These are phyloP conservation scores for Hypoxylon perforatum DNA, from an alignment of 495 filamentous ascomycete genomes.

Conservation along the genomic window DNA sequence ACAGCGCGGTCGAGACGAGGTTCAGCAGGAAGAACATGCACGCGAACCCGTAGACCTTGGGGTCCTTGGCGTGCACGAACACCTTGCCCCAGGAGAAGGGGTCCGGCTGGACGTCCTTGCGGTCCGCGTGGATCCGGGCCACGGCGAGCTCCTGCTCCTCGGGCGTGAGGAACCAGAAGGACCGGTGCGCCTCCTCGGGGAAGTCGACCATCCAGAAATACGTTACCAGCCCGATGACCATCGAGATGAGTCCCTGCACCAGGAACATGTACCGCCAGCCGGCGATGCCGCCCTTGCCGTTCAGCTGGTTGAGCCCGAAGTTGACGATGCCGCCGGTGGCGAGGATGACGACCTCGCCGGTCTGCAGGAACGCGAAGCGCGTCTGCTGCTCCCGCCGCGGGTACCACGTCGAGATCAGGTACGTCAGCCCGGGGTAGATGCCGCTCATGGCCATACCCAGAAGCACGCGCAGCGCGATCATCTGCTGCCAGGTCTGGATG, in stretches of 20 bases:
- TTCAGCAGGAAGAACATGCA: conserved; percentile 80
- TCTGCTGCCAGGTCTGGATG: conserved; percentile 74
- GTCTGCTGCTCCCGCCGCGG: conserved; percentile 77
- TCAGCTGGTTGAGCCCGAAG: conserved; percentile 72
- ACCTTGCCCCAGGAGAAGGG: conserved; percentile 70
- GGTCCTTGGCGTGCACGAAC: conserved; percentile 69
- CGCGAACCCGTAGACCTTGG: conserved; percentile 79
- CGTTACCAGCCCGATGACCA: conserved; percentile 71
- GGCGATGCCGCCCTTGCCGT: conserved; percentile 68
- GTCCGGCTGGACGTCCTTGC: conserved; percentile 72
- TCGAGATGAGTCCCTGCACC: conserved; percentile 72
- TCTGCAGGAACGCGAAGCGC: conserved; percentile 79
- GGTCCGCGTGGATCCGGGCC: conserved; percentile 69
- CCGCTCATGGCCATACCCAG: conserved; percentile 76
- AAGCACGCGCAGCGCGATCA: conserved; percentile 77
- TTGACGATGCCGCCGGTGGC: conserved; percentile 80
- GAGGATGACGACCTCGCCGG: conserved; percentile 72
- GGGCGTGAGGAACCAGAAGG: conserved; percentile 71
- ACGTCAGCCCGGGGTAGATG: conserved; percentile 77
- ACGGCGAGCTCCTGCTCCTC: conserved; percentile 68
- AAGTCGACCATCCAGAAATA: conserved; percentile 88
- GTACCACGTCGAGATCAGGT: conserved; percentile 80
- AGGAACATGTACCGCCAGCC: conserved; percentile 86
- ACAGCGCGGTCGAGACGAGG: conserved; percentile 73
- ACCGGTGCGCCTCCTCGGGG: conserved; percentile 71